Percentiles rank a stretch among this genome's conserved stretches.
These are phyloP conservation scores for Sonneratia alba DNA, from an alignment of 345 rosid genomes.

Conservation along the genomic window DNA sequence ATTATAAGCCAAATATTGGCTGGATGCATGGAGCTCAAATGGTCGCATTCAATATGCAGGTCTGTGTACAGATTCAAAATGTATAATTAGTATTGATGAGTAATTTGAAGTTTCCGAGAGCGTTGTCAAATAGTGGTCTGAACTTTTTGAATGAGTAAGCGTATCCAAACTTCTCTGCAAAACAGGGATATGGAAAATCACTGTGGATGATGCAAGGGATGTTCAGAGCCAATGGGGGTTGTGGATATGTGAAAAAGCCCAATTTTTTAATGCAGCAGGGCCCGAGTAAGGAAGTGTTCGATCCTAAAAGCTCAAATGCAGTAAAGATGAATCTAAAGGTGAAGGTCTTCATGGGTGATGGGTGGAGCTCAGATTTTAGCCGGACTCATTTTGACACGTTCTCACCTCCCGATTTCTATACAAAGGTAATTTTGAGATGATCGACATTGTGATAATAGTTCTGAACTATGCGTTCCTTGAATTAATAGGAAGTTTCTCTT, in stretches of 20 bases:
- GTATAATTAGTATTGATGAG: background rate
- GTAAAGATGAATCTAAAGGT: conserved; percentile 60
- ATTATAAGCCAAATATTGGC: conserved; percentile 72
- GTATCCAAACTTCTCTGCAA: background rate
- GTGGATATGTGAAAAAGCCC: conserved; percentile 88
- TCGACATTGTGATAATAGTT: background rate
- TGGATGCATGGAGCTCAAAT: conserved; percentile 99
- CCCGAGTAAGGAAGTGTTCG: conserved; percentile 38
- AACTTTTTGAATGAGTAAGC: background rate
- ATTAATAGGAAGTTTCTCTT: background rate
- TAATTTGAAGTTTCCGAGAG: background rate
- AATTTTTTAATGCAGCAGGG: conserved; percentile 43
- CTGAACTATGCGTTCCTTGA: background rate
- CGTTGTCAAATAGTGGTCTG: background rate
- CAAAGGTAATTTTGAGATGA: conserved; percentile 36
- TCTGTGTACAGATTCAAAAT: background rate
- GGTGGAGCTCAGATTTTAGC: conserved; percentile 75
- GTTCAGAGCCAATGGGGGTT: conserved; percentile 88
- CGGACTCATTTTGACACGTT: conserved; percentile 73
- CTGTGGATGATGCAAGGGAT: conserved; percentile 91
- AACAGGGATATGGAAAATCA: conserved; percentile 71
- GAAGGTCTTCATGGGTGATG: conserved; percentile 81
- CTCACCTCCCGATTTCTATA: conserved; percentile 93
- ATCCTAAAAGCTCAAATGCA: conserved; percentile 39
- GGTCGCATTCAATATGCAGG: conserved; percentile 98